phyloP scores from a whole-genome alignment of 176 grass and related monocot species.

The Oryza longistaminata region DNA sequence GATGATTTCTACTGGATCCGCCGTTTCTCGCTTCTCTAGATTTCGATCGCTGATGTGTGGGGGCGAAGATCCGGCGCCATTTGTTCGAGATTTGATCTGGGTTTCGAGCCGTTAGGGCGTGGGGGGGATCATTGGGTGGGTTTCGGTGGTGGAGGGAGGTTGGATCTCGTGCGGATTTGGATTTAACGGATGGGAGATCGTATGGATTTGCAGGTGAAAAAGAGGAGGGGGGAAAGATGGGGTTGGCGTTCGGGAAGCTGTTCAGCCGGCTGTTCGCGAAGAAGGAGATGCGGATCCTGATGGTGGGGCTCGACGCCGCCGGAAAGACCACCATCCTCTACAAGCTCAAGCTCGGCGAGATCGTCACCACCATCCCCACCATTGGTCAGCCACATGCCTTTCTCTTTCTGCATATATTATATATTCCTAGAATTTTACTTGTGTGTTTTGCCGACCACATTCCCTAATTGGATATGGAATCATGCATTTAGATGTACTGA shows the following conservation, averaged over 20 bases:
- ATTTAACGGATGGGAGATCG: neutral
- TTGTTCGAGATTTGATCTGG: neutral
- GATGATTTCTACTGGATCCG: neutral
- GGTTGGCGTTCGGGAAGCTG: slow-evolving; percentile 67
- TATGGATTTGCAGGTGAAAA: neutral
- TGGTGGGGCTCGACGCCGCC: slow-evolving; percentile 72
- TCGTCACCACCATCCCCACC: slow-evolving; percentile 80
- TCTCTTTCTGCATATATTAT: no score
- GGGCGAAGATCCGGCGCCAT: neutral
- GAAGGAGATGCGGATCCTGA: slow-evolving; percentile 79
- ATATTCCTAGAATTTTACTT: no score
- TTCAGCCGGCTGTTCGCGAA: slow-evolving; percentile 77
- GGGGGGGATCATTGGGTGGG: no score
- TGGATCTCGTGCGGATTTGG: neutral
- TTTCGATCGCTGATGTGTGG: no score
- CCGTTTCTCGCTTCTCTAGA: no score
- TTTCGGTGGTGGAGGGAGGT: no score
- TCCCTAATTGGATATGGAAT: no score
- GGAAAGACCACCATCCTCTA: slow-evolving; percentile 84
- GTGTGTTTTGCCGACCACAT: no score
- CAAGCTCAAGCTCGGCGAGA: slow-evolving; percentile 84
- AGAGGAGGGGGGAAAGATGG: slow-evolving; percentile 28
- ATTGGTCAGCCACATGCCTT: slow-evolving; percentile 29
- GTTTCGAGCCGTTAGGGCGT: no score
- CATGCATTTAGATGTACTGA: no score